Percentiles rank a stretch among this genome's conserved stretches.
Conservation (phyloP, 1,284 basidiomycete genomes). For the Singerocomus rubriflavus region DNA sequence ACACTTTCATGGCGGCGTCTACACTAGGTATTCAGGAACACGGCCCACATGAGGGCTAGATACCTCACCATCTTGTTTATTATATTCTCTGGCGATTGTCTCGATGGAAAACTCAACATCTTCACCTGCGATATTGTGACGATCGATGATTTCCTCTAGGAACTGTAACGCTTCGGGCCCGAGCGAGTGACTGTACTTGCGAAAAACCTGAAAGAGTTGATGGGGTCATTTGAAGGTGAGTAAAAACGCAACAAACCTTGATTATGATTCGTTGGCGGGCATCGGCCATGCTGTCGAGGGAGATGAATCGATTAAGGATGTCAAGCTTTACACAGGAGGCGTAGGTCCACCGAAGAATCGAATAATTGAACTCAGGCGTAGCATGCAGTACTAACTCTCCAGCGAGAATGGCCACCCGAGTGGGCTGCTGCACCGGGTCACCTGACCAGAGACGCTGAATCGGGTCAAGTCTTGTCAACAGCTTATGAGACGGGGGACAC, state of each 20-base stretch:
- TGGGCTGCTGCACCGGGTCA: neutral
- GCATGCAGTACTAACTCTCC: too few relatives aligned
- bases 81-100: conserved; percentile 84
- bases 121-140: conserved; percentile 65
- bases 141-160: conserved; percentile 64
- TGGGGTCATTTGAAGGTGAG: neutral
- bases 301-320: neutral
- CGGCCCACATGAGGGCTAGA: conserved; percentile 10
- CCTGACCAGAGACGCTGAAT: conserved; percentile 15
- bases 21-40: conserved; percentile 5
- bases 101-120: conserved; percentile 81
- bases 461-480: conserved; percentile 8
- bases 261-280: conserved; percentile 59
- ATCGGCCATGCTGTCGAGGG: conserved; percentile 34
- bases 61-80: conserved; percentile 81
- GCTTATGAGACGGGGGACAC: neutral
- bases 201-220: conserved; percentile 54
- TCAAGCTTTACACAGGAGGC: neutral
- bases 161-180: conserved; percentile 72
- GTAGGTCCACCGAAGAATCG: too few relatives aligned
- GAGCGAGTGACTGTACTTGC: conserved; percentile 80
- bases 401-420: too few relatives aligned
- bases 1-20: conserved; percentile 83
- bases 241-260: conserved; percentile 43
- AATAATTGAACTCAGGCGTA: too few relatives aligned